Evolutionary conservation across 192 early-diverging fungal genomes (phyloP), one percentile per base, ranked within the genome.

Genomic region (Coemansia sp.): DNA sequence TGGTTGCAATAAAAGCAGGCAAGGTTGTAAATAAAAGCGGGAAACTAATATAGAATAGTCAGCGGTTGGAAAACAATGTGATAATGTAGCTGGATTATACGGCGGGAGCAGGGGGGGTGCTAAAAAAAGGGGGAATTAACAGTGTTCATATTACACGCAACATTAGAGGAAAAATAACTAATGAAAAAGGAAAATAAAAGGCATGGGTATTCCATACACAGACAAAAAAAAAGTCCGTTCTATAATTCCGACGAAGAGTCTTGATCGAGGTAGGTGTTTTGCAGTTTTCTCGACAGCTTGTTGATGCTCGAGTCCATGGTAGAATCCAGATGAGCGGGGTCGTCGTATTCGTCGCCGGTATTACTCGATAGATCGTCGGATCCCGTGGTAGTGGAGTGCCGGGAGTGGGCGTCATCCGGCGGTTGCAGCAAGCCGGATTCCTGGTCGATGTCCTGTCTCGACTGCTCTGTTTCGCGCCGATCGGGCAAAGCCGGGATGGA

Each of bases 311-410:
- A 48, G 9, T 49, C 20, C 45, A 47, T 55, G 19, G 20, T 22
- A 1, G 18, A 32, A 49, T 64, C 63, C 0, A n/a, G 54, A 28
- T 42, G 8, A 1, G 22, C 11, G 0, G 35, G 1, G 6, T 23
- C 22, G 16, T 23, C 32, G 20, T 24, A 14, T 10, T 58, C 55
- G 1, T 27, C 35, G 10, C 36, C 57, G 24, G 46, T 45, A 30
- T 28, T 42, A 7, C 36, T 46, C 1, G 57, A 58, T 11, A 28
- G 4, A 23, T 58, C 39, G 13, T 42, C 57, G 1, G 57, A 58
- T 30, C 24, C 57, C 8, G 30, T 34, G 34, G 55, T 57, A n/a
- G 55, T 57, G 5, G 55, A 35, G 34, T 57, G 55, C 8, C 55
- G 16, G 10, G 55, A 57, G 16, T 34, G 55, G 9, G 55, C 30